These are phyloP conservation scores for Poteriospumella lacustris DNA, from an alignment of 108 stramenopile genomes.

Conservation along the genomic window DNA sequence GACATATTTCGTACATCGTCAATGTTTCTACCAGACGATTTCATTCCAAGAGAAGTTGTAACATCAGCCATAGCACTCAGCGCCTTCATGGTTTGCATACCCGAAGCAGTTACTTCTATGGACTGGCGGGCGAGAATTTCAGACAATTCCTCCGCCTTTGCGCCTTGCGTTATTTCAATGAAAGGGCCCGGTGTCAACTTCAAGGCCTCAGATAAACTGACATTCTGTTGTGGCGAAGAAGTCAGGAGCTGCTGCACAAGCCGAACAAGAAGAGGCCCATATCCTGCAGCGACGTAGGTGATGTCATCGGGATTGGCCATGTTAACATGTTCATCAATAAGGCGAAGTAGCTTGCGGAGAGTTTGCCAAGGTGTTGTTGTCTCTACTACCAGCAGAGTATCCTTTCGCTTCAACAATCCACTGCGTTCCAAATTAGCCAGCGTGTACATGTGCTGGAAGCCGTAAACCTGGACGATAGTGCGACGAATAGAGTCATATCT, in stretches of 20 bases:
- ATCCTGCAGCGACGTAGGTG: constrained; percentile 76
- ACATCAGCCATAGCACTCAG: background rate
- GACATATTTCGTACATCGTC: background rate
- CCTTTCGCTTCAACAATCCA: constrained; percentile 72
- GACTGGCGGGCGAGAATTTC: background rate
- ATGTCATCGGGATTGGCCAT: constrained; percentile 54
- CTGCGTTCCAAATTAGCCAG: constrained; percentile 74
- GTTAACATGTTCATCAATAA: background rate
- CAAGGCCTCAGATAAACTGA: constrained; percentile 32
- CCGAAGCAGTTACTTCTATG: background rate
- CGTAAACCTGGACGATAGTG: constrained; percentile 83
- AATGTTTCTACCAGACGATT: background rate
- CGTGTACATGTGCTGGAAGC: constrained; percentile 71
- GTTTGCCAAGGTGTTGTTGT: background rate
- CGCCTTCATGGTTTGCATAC: background rate
- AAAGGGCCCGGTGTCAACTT: constrained; percentile 43
- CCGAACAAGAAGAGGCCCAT: constrained; percentile 79
- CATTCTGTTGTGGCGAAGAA: too few relatives aligned
- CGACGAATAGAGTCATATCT: constrained; percentile 75
- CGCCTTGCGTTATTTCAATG: constrained; percentile 39
- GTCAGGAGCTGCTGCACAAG: constrained; percentile 74
- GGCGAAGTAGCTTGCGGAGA: constrained; percentile 11
- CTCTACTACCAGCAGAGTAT: constrained; percentile 50
- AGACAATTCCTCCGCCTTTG: constrained; percentile 9
- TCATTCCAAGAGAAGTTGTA: background rate